Conservation (phyloP, 805 yeast genomes). For the Lachancea nothofagi region DNA sequence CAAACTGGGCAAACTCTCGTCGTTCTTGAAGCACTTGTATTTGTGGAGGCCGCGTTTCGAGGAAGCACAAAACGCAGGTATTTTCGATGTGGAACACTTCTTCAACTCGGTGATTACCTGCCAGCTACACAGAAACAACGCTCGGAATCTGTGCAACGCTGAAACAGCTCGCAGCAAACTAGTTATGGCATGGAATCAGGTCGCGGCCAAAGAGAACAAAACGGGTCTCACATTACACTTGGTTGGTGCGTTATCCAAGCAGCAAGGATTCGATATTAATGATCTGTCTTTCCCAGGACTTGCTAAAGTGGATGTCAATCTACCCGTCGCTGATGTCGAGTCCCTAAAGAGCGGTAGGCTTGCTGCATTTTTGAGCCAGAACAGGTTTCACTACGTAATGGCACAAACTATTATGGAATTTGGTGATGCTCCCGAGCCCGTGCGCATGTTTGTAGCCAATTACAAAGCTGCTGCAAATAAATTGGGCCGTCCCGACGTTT, state of each 20-base stretch:
- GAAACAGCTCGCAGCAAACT: slow-evolving; percentile 20
- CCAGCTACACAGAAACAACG: slow-evolving; percentile 24
- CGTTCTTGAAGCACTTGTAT: slow-evolving; percentile 20
- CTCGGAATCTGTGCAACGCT: slow-evolving; percentile 15
- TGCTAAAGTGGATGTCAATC: slow-evolving; percentile 5
- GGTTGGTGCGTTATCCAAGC: slow-evolving; percentile 17
- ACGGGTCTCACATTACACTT: slow-evolving; percentile 25
- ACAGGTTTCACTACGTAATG: slow-evolving; percentile 22
- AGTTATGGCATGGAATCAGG: slow-evolving; percentile 19
- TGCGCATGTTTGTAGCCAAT: slow-evolving; percentile 12
- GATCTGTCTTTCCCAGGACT: slow-evolving; percentile 13
- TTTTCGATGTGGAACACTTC: slow-evolving; percentile 27
- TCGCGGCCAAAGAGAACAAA: slow-evolving; percentile 14
- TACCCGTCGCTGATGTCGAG: slow-evolving; percentile 12
- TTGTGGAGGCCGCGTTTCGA: slow-evolving; percentile 16
- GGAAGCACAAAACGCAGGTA: slow-evolving; percentile 16
- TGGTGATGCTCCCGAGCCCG: slow-evolving; percentile 8
- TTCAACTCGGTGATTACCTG: slow-evolving; percentile 28
- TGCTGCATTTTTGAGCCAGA: slow-evolving; percentile 12
- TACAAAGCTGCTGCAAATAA: slow-evolving; percentile 12
- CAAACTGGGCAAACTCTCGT: slow-evolving; percentile 21
- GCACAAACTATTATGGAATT: slow-evolving; percentile 20
- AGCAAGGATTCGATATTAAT: slow-evolving; percentile 13
- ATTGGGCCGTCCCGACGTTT: slow-evolving; percentile 10
- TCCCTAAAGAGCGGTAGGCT: slow-evolving; percentile 11